These are phyloP conservation scores for Pseudocercospora fuligena DNA, from an alignment of 2,329 filamentous ascomycete species.

Conservation along the genomic window DNA sequence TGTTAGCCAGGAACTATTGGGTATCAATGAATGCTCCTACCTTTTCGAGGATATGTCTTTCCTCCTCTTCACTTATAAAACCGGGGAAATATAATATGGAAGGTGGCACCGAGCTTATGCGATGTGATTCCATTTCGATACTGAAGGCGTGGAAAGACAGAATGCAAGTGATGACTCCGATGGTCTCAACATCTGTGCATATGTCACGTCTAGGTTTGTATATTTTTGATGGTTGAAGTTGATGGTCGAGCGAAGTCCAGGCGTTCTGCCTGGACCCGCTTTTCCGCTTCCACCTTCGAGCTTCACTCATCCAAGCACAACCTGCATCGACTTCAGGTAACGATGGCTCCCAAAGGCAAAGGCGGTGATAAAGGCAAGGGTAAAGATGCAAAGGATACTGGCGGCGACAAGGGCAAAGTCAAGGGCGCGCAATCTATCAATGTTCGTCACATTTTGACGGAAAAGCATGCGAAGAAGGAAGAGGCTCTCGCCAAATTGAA, in stretches of 20 bases:
- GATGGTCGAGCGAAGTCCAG: background rate
- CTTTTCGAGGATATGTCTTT: conserved; percentile 71
- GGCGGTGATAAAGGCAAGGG: conserved; percentile 26
- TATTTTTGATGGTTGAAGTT: background rate
- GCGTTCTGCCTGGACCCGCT: background rate
- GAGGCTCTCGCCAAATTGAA: conserved; percentile 72
- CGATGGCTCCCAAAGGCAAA: conserved; percentile 42
- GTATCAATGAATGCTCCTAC: conserved; percentile 47
- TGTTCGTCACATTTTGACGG: conserved; percentile 76
- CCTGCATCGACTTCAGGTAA: background rate
- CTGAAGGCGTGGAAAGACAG: background rate
- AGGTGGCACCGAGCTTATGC: conserved; percentile 36
- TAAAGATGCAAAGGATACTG: conserved; percentile 35
- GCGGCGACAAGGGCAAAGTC: conserved; percentile 41
- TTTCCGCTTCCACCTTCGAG: background rate
- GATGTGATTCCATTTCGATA: conserved; percentile 23
- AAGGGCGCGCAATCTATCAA: conserved; percentile 72
- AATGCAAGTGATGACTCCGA: background rate
- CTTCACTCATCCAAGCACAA: background rate
- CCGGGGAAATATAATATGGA: conserved; percentile 82
- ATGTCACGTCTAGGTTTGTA: background rate
- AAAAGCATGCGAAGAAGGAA: conserved; percentile 78
- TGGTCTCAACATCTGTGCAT: background rate
- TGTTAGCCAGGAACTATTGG: background rate
- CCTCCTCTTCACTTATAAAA: conserved; percentile 80